Base-by-base conservation (phyloP, 805 yeast species). In the Saturnispora hagleri region DNA sequence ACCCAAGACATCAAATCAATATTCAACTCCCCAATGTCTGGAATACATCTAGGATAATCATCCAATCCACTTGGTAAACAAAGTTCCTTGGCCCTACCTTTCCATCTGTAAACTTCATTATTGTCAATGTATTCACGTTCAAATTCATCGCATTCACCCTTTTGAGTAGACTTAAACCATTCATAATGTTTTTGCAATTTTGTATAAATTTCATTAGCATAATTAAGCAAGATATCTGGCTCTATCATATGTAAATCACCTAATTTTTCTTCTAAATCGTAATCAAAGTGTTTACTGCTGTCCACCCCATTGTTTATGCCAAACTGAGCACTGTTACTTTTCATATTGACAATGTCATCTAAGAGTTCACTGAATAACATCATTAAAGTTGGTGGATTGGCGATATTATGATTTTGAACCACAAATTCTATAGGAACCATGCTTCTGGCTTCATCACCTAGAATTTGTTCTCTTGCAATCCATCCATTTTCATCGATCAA, bases 381-480 rank as follows among this genome's bases (percentile, higher is more conserved):
- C 79, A 91, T 80, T 60, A 93, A 67, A 0, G 98, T 93, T 18
- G 99, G 99, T 1, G 99, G 99, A 59, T 91, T 93, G 8, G 97
- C 97, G 62, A 87, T 84, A 53, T 82, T 78, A 3, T 96, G 95
- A 64, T 85, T 86, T 68, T 93, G 99, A 10, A 81, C 84, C 58
- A 77, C 84, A 64, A 91, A 91, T 56, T 85, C 87, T 7, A 64
- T 71, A 0, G 98, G 98, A 5, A 93, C 98, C 61, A 85, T 81
- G 44, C 85, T 76, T 63, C 98, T 78, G 38, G 91, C 89, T 65
- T 93, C 98, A 6, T 81, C 82, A 1, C 99, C 99, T 44, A 93
- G 72, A 31, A 93, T 91, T 60, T 89, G 95, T 65, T 93, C 99
- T 55, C 99, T 77, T 2, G 96, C 97, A 58, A 93, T 86, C 97